A percentile compares a stretch with the other conserved stretches of the same genome.
Evolutionary conservation across 1,284 basidiomycete species (phyloP).

Genomic region (Ceratobasidium sp.): DNA sequence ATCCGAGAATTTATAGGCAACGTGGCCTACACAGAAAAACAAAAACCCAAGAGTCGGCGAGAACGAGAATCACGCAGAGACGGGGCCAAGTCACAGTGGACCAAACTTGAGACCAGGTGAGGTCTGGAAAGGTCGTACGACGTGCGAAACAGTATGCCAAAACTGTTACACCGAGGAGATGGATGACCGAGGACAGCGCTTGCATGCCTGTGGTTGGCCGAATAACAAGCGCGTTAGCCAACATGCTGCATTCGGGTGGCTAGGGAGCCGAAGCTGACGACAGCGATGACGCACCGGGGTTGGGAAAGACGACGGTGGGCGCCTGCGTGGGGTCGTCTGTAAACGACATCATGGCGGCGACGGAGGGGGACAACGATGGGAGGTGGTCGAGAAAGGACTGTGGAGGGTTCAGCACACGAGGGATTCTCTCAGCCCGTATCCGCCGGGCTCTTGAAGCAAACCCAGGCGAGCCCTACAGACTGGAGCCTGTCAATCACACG

Average conservation of each 20-base stretch:
- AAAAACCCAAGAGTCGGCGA: conserved; percentile 40
- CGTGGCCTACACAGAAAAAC: conserved; percentile 38
- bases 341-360: conserved; percentile 1
- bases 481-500: conserved; percentile 32
- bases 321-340: conserved; percentile 21
- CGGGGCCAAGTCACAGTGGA: conserved; percentile 38
- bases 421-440: neutral
- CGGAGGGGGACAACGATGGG: neutral
- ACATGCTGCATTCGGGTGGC: neutral
- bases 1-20: neutral
- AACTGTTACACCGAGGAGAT: conserved; percentile 38
- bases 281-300: conserved; percentile 5
- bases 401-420: conserved; percentile 4
- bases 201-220: conserved; percentile 30
- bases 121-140: conserved; percentile 32
- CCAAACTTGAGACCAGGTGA: conserved; percentile 23
- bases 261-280: neutral
- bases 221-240: conserved; percentile 11
- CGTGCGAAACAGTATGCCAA: conserved; percentile 38
- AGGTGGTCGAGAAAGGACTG: conserved; percentile 21
- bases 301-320: conserved; percentile 33
- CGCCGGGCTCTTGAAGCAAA: conserved; percentile 11
- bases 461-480: neutral
- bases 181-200: conserved; percentile 39
- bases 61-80: conserved; percentile 40